Evolutionary conservation across 2,329 filamentous ascomycete species (phyloP), one percentile per base, ranked within the genome.

Genomic region (Colletotrichum lindemuthianum): DNA sequence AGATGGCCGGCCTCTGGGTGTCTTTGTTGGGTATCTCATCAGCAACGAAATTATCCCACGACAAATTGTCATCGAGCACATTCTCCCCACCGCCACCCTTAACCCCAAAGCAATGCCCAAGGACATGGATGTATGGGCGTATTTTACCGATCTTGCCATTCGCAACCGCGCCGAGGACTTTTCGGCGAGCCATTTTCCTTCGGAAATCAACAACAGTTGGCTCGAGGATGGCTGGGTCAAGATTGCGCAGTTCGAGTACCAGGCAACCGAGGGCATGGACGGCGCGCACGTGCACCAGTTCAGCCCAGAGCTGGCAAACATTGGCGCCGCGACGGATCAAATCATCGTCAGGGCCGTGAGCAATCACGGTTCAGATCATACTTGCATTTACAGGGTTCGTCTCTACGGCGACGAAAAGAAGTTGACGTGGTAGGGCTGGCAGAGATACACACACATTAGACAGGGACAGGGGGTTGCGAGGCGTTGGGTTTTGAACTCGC

Each of bases 11-110:
- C 81, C 82, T 8, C 82, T 84, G 52, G 86, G 88, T 41, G 87
- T 88, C 2, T 86, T 88, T 57, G 79, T 98, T 13, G 86, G 85
- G 8, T 86, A 96, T 15, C 76, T 87, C 44, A 82, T 90, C 15
- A 81, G 84, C 39, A 76, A 83, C 39, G 74, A 77, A 6, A 82
- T 94, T 60, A 82, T 89, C 36, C 90, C 91, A 0, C 86, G 89
- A 69, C 84, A 92, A 69, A 73, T 95, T 2, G 87, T 92, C 2
- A 75, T 95, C 47, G 92, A 95, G 72, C 90, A 94, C 74, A 88
- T 92, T 60, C 79, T 87, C 2, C 82, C 83, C 7, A 80, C 81
- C 1, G 87, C 88, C 2, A 90, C 88, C 0, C 80, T 88, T 8
- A 84, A 90, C 50, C 85, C 89, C 0, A 82, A 79, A 12, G 79